A percentile compares a stretch with the other conserved stretches of the same genome.
phyloP scores from a whole-genome alignment of 75 land plant genomes.

The Isoetes taiwanensis region DNA sequence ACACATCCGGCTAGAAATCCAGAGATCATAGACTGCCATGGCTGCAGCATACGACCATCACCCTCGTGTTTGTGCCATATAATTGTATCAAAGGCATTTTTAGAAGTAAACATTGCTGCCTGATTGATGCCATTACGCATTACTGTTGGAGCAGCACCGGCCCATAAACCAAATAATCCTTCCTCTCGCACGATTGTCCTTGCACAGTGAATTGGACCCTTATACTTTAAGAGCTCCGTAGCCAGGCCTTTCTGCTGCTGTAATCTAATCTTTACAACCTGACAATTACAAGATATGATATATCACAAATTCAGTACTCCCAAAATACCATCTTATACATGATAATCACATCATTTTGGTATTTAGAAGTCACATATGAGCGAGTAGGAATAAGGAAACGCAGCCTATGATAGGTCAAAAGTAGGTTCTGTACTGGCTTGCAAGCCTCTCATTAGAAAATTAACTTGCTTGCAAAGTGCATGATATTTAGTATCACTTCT shows the following conservation, averaged over 20 bases:
- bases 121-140: conserved; percentile 98
- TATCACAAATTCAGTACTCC: background rate
- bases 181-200: conserved; percentile 71
- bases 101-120: conserved; percentile 95
- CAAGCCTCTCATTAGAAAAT: too few relatives aligned
- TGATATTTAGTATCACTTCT: too few relatives aligned
- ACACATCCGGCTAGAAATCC: conserved; percentile 90
- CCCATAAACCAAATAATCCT: conserved; percentile 82
- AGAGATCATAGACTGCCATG: conserved; percentile 98
- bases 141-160: conserved; percentile 93
- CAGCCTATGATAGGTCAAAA: too few relatives aligned
- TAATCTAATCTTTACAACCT: conserved; percentile 93
- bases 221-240: conserved; percentile 67
- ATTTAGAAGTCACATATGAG: background rate
- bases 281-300: conserved; percentile 2
- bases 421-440: too few relatives aligned
- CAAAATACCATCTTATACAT: background rate
- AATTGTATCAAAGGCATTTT: conserved; percentile 58
- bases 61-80: conserved; percentile 95
- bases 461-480: too few relatives aligned
- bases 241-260: conserved; percentile 87
- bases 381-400: too few relatives aligned
- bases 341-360: background rate
- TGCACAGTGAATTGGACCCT: conserved; percentile 94
- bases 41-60: conserved; percentile 74